A percentile compares a stretch with the other conserved stretches of the same genome.
These are phyloP conservation scores for Leersia perrieri DNA, from an alignment of 176 grass and related monocot species.

Conservation along the genomic window DNA sequence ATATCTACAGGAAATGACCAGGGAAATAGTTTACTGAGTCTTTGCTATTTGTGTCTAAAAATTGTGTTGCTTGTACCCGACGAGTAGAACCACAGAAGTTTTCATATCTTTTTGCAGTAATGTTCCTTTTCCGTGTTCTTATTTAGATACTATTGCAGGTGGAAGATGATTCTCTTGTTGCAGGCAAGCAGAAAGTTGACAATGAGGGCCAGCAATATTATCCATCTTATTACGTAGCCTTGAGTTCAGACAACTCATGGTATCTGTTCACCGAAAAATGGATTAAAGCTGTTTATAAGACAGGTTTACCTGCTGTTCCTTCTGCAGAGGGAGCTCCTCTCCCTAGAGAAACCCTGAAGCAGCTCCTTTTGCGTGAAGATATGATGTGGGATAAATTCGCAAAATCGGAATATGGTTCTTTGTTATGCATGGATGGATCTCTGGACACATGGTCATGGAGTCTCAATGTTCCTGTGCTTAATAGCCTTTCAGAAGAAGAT, in stretches of 20 bases:
- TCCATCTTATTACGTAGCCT: slow-evolving; percentile 75
- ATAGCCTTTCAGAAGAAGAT: slow-evolving; percentile 87
- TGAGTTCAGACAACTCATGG: slow-evolving; percentile 99
- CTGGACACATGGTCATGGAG: slow-evolving; percentile 99
- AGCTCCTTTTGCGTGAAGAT: slow-evolving; percentile 73
- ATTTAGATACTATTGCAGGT: slow-evolving; percentile 50
- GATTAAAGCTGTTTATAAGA: slow-evolving; percentile 82
- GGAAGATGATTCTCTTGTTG: slow-evolving; percentile 37
- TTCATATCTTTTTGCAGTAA: neutral
- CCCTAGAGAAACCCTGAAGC: slow-evolving; percentile 76
- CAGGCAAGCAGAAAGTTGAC: slow-evolving; percentile 45
- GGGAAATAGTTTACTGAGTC: neutral
- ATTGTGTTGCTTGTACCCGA: neutral
- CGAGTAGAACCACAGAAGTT: neutral
- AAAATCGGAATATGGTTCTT: slow-evolving; percentile 86
- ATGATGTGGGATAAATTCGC: slow-evolving; percentile 80
- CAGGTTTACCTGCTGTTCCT: slow-evolving; percentile 63
- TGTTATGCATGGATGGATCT: slow-evolving; percentile 88
- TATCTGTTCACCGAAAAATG: slow-evolving; percentile 98
- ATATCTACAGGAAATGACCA: neutral
- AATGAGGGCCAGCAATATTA: slow-evolving; percentile 30
- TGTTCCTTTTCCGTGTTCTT: slow-evolving; percentile 15
- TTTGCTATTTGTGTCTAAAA: slow-evolving; percentile 5
- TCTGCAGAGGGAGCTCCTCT: slow-evolving; percentile 62
- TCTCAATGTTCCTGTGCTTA: slow-evolving; percentile 91